Conservation (phyloP, 306 rosid species). For the Pueraria montana region DNA sequence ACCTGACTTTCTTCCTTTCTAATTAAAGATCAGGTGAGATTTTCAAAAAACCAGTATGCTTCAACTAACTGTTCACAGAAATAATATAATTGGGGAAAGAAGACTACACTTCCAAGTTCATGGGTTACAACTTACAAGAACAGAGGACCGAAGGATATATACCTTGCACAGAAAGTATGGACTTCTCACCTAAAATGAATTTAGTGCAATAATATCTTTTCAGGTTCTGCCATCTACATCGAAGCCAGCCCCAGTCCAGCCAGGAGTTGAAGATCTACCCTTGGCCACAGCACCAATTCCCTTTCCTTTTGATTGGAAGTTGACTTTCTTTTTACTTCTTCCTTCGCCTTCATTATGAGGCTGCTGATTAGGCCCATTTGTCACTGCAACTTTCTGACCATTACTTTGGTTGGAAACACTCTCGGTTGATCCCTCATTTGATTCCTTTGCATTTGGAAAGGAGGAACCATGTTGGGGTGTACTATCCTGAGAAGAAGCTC, state of each 20-base stretch:
- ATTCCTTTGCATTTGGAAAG: conserved; percentile 58
- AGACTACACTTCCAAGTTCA: conserved; percentile 38
- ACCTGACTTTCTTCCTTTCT: not conserved
- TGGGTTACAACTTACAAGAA: conserved; percentile 23
- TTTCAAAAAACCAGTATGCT: conserved; percentile 37
- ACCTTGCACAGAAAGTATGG: conserved; percentile 40
- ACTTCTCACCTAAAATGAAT: conserved; percentile 41
- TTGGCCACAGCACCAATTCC: conserved; percentile 86
- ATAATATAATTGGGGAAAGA: conserved; percentile 34
- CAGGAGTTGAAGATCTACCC: conserved; percentile 78
- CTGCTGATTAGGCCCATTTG: conserved; percentile 61
- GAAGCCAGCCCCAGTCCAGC: conserved; percentile 96
- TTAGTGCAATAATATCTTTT: conserved; percentile 41
- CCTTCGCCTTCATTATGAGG: conserved; percentile 69
- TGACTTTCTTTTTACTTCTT: conserved; percentile 75
- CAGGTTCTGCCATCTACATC: conserved; percentile 79
- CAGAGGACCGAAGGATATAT: conserved; percentile 44
- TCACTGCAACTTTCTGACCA: conserved; percentile 52
- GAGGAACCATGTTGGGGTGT: conserved; percentile 56
- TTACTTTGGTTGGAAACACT: conserved; percentile 57
- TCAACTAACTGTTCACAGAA: conserved; percentile 22
- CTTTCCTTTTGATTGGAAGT: conserved; percentile 80
- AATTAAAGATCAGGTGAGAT: not conserved
- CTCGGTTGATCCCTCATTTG: conserved; percentile 51
- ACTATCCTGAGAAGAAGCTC: conserved; percentile 54